Evolutionary conservation across 768 basidiomycete genomes (phyloP).

Genomic region (Brasilioporus rufonigricans): DNA sequence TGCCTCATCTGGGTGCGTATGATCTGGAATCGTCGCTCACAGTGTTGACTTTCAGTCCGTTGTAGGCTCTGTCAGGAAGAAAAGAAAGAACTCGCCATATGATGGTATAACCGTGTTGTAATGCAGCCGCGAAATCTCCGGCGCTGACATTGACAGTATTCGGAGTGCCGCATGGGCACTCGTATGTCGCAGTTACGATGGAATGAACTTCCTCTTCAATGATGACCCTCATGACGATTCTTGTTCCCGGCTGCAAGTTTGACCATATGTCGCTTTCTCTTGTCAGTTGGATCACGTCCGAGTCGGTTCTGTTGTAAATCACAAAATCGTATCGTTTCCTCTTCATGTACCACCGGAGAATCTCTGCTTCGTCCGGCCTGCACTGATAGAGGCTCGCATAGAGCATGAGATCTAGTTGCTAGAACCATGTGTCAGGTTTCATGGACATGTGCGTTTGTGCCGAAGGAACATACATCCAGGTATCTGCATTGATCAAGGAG

Average conservation of each 20-base stretch:
- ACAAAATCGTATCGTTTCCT: constrained; percentile 4
- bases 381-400: not conserved
- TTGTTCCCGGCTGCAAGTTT: not conserved
- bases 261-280: not conserved
- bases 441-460: not conserved
- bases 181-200: not conserved
- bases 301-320: not conserved
- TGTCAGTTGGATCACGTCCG: not conserved
- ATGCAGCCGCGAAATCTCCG: not conserved
- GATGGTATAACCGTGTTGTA: not conserved
- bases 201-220: not conserved
- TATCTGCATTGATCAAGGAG: constrained; percentile 2
- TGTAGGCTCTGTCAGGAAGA: not conserved
- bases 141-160: not conserved
- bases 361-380: not conserved
- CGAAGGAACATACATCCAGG: not conserved
- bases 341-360: constrained; percentile 2
- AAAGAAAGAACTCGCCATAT: not conserved
- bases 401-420: constrained; percentile 3
- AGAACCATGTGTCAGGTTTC: not conserved
- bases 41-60: not conserved
- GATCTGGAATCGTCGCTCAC: not conserved
- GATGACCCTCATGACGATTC: constrained; percentile 1
- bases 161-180: not conserved
- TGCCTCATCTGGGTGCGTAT: not conserved